A percentile compares a stretch with the other conserved stretches of the same genome.
Evolutionary conservation across 176 grass and related monocot genomes (phyloP).

Genomic region (Carex littledalei): DNA sequence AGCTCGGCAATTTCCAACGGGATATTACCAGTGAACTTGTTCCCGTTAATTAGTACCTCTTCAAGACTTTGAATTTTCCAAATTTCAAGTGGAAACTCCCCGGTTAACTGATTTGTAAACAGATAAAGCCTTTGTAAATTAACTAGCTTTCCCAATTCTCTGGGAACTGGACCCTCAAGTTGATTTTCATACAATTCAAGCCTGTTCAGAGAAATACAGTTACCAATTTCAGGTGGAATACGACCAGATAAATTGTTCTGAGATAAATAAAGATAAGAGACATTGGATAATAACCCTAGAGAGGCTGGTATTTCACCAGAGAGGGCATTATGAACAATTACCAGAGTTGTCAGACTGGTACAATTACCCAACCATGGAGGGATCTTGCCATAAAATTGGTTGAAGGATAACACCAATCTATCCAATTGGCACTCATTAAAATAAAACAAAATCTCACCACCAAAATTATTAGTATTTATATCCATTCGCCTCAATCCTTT

Average conservation of each 20-base stretch:
- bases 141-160: conserved; percentile 35
- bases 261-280: conserved; percentile 47
- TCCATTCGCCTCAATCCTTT: conserved; percentile 37
- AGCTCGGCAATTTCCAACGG: conserved; percentile 41
- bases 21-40: conserved; percentile 37
- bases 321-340: conserved; percentile 34
- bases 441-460: conserved; percentile 46
- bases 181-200: conserved; percentile 51
- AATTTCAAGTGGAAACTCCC: conserved; percentile 54
- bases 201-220: conserved; percentile 20
- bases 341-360: conserved; percentile 32
- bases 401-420: conserved; percentile 37
- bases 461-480: conserved; percentile 40
- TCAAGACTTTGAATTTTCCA: conserved; percentile 50
- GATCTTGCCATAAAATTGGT: conserved; percentile 43
- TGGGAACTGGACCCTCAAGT: conserved; percentile 44
- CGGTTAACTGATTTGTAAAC: conserved; percentile 32
- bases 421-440: conserved; percentile 51
- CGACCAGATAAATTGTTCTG: conserved; percentile 58
- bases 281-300: conserved; percentile 45
- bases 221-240: conserved; percentile 56
- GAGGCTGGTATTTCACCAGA: conserved; percentile 52
- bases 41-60: conserved; percentile 33
- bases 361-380: conserved; percentile 51
- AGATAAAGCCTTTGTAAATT: conserved; percentile 36